Evolutionary conservation across 2,329 filamentous ascomycete species (phyloP).

Genomic region (Aspergillus sp.): DNA sequence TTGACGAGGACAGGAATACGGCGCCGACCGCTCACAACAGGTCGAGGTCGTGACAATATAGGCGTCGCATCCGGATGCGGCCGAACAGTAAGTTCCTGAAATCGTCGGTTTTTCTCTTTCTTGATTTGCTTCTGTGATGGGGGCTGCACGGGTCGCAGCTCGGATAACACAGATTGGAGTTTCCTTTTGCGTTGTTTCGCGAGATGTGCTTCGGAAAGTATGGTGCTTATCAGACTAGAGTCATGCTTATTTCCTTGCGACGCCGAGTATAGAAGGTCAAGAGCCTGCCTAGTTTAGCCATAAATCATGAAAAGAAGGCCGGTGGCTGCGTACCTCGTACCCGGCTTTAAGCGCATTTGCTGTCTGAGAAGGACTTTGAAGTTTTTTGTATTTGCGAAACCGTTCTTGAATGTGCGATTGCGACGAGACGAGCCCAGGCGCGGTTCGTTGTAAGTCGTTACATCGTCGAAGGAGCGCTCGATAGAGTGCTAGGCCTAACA

Average conservation of each 20-base stretch:
- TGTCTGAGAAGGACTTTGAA: constrained; percentile 41
- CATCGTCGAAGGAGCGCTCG: constrained; percentile 47
- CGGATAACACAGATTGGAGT: constrained; percentile 19
- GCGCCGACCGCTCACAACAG: constrained; percentile 36
- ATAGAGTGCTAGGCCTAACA: constrained; percentile 45
- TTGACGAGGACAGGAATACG: constrained; percentile 42
- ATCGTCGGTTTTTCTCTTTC: constrained; percentile 25
- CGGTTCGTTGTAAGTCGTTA: constrained; percentile 26
- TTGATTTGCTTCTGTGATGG: constrained; percentile 21
- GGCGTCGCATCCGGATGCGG: constrained; percentile 35
- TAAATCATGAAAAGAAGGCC: neutral
- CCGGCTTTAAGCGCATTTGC: constrained; percentile 42
- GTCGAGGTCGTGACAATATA: constrained; percentile 37
- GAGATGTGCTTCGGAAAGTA: constrained; percentile 26
- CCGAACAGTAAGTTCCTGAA: constrained; percentile 28
- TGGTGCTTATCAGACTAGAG: constrained; percentile 23
- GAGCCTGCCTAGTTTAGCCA: constrained; percentile 27
- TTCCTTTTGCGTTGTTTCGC: constrained; percentile 22
- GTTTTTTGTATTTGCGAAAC: constrained; percentile 38
- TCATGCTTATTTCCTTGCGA: constrained; percentile 27
- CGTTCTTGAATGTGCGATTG: constrained; percentile 34
- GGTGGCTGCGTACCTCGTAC: constrained; percentile 35
- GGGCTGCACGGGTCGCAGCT: constrained; percentile 21
- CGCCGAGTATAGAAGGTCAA: constrained; percentile 39
- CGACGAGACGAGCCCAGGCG: constrained; percentile 23